phyloP scores from a whole-genome alignment of 495 filamentous ascomycete genomes.

The Platismatia glauca region DNA sequence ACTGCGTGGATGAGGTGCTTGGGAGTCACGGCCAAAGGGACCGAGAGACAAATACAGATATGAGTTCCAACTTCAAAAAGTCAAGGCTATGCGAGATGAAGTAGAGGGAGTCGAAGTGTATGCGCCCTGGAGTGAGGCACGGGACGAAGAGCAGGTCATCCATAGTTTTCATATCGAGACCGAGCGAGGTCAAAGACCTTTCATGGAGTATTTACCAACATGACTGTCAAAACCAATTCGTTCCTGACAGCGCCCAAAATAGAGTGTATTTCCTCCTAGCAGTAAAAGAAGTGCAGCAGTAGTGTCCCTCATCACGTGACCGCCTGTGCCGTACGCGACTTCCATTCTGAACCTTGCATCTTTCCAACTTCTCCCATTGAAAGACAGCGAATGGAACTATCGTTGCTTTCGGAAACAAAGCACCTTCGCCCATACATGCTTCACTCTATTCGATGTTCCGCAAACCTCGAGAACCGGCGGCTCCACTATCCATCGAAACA shows the following conservation, averaged over 20 bases:
- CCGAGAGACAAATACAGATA: not conserved
- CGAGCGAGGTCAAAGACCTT: not conserved
- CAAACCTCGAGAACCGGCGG: conserved; percentile 22
- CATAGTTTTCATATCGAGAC: not conserved
- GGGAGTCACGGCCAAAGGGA: not conserved
- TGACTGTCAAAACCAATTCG: no score
- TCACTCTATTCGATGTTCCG: conserved; percentile 17
- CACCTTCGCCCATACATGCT: not conserved
- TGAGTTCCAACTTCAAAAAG: not conserved
- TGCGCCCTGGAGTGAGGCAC: not conserved
- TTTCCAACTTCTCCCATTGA: not conserved
- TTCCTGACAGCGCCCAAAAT: not conserved
- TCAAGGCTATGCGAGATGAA: not conserved
- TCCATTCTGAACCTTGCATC: not conserved
- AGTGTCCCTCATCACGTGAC: conserved; percentile 6
- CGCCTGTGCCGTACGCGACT: conserved; percentile 5
- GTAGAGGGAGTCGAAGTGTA: not conserved
- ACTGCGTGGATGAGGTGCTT: not conserved
- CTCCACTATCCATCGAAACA: conserved; percentile 1
- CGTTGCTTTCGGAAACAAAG: not conserved
- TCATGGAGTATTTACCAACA: not conserved
- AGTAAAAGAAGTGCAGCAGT: not conserved
- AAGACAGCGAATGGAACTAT: not conserved
- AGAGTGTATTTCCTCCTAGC: not conserved
- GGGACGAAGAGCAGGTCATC: not conserved